Percentiles rank a stretch among this genome's conserved stretches.
These are phyloP conservation scores for Chytridium lagenaria DNA, from an alignment of 371 early-diverging fungal species.

Conservation along the genomic window DNA sequence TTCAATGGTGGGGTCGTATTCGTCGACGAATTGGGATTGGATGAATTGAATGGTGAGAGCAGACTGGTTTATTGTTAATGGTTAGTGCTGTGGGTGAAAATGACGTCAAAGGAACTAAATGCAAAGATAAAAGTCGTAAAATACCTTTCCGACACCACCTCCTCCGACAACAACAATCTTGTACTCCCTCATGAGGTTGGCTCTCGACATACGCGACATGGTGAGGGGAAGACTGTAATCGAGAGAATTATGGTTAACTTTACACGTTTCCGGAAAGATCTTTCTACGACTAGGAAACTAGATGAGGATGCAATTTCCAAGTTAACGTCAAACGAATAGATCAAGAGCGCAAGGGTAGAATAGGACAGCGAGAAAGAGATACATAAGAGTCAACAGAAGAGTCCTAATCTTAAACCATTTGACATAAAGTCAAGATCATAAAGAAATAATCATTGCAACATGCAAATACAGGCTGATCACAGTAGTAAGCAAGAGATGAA, in stretches of 20 bases:
- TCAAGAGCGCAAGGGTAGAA: no score
- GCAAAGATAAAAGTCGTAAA: constrained; percentile 5
- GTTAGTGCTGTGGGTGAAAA: neutral
- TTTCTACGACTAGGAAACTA: no score
- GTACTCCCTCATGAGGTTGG: constrained; percentile 45
- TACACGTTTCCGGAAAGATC: no score
- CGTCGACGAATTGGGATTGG: constrained; percentile 89
- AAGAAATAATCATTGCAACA: no score
- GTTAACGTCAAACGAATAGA: no score
- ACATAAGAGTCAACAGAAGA: no score
- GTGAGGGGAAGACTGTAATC: neutral
- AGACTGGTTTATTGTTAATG: constrained; percentile 60
- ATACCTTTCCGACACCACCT: constrained; percentile 83
- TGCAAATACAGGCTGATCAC: no score
- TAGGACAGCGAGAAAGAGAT: no score
- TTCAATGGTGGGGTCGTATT: constrained; percentile 90
- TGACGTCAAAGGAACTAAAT: neutral
- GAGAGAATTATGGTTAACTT: neutral
- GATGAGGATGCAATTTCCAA: no score
- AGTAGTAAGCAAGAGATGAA: no score
- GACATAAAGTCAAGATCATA: no score
- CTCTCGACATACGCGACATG: constrained; percentile 31
- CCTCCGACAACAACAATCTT: constrained; percentile 87
- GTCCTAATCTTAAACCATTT: no score
- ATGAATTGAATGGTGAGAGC: constrained; percentile 92